Percentiles rank a stretch among this genome's conserved stretches.
These are phyloP conservation scores for Blastomyces emzantsi DNA, from an alignment of 2,329 filamentous ascomycete species.

Conservation along the genomic window DNA sequence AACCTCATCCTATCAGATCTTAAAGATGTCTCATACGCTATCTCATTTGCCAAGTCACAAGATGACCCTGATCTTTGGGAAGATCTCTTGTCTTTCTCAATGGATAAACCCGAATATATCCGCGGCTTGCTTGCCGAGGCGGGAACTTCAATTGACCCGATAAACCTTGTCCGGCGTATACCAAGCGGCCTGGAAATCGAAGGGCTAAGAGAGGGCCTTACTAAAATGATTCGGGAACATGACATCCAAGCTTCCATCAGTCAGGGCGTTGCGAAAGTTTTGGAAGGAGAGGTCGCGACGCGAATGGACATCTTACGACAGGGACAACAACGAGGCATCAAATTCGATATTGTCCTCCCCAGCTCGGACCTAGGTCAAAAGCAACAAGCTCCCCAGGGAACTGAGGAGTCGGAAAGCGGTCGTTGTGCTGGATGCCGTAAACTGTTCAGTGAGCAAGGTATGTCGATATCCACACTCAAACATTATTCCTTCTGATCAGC, in stretches of 20 bases:
- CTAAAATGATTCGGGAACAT: conserved; percentile 88
- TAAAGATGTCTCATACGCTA: conserved; percentile 82
- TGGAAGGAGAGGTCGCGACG: conserved; percentile 75
- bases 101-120: conserved; percentile 96
- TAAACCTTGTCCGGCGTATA: conserved; percentile 79
- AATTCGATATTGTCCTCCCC: conserved; percentile 60
- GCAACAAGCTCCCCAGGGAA: neutral
- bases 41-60: conserved; percentile 88
- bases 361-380: neutral
- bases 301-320: conserved; percentile 72
- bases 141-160: conserved; percentile 86
- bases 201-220: conserved; percentile 77
- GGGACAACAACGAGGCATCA: conserved; percentile 76
- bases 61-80: conserved; percentile 91
- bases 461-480: conserved; percentile 10
- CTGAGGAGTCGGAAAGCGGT: conserved; percentile 17
- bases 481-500: neutral
- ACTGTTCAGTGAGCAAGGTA: conserved; percentile 34
- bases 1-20: conserved; percentile 92
- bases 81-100: conserved; percentile 85
- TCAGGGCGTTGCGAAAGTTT: conserved; percentile 74
- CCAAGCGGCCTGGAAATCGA: conserved; percentile 89
- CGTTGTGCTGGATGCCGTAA: conserved; percentile 33
- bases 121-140: conserved; percentile 86
- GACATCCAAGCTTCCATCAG: conserved; percentile 93